Percentiles rank a stretch among this genome's conserved stretches.
phyloP scores from a whole-genome alignment of 73 alveolate species.

The Uronychia setigera region DNA sequence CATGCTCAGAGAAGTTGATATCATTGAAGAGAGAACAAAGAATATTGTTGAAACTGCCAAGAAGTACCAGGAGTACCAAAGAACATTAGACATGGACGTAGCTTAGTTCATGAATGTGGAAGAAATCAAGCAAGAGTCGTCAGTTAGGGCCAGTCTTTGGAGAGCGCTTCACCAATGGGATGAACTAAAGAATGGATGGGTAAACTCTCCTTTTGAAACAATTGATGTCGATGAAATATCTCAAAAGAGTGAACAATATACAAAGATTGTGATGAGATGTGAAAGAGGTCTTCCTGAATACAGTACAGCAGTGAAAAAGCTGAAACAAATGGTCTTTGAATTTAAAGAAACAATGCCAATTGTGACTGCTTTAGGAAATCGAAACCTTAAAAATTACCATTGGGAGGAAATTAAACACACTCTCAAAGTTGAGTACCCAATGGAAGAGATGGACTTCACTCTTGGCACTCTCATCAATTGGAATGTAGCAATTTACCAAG shows the following conservation, averaged over 20 bases:
- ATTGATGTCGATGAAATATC: slow-evolving; percentile 79
- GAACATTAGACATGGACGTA: slow-evolving; percentile 70
- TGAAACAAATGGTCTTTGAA: slow-evolving; percentile 77
- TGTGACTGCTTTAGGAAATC: slow-evolving; percentile 82
- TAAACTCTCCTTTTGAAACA: slow-evolving; percentile 60
- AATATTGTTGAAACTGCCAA: slow-evolving; percentile 56
- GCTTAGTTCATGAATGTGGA: slow-evolving; percentile 55
- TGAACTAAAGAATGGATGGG: slow-evolving; percentile 63
- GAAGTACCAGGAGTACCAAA: slow-evolving; percentile 66
- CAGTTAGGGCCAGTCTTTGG: slow-evolving; percentile 73
- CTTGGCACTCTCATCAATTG: slow-evolving; percentile 71
- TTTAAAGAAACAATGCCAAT: slow-evolving; percentile 95
- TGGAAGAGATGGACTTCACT: slow-evolving; percentile 69
- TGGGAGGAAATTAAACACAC: slow-evolving; percentile 77
- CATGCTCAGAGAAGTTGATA: slow-evolving; percentile 43
- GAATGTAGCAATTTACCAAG: slow-evolving; percentile 79
- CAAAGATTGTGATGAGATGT: slow-evolving; percentile 80
- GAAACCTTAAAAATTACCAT: slow-evolving; percentile 71
- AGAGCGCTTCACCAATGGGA: slow-evolving; percentile 72
- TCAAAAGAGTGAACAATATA: slow-evolving; percentile 75
- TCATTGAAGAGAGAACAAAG: slow-evolving; percentile 49
- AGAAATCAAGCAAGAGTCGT: slow-evolving; percentile 51
- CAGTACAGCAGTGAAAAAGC: slow-evolving; percentile 70
- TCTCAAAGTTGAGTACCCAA: slow-evolving; percentile 40
- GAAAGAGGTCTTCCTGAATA: slow-evolving; percentile 74